Evolutionary conservation across 2,329 filamentous ascomycete species (phyloP), one percentile per base, ranked within the genome.

Genomic region (Chaetomium olivaceum): DNA sequence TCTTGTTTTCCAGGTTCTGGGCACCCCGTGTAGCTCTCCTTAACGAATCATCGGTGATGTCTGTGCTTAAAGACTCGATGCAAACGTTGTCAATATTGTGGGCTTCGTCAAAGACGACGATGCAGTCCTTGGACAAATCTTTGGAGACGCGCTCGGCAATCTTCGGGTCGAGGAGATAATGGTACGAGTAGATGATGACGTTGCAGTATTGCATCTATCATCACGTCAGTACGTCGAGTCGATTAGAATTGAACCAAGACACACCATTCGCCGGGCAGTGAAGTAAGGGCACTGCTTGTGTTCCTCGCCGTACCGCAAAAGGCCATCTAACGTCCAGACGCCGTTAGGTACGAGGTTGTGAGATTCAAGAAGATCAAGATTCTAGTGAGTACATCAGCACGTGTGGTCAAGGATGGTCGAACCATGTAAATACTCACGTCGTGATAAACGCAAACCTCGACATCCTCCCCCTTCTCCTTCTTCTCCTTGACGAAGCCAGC

Each of bases 61-160:
- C 95, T 51, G 97, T 98, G 74, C 95, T 99, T 14, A 98, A 81
- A 1, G 95, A 94, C 75, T 99, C 95, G 71, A 99, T 99, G 76
- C 96, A 99, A 66, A 99, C 95, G 75, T 99, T 99, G 83, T 99
- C 95, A 72, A 99, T 99, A 75, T 99, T 99, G 80, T 99, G 95
- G 16, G 95, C 95, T 78, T 99, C 95, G 74, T 99, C 95, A 70
- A 99, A 99, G 3, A 99, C 95, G 23, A 99, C 92, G 61, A 99
- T 99, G 76, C 93, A 97, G 77, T 99, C 96, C 73, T 97, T 97
- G 0, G 95, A 97, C 12, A 99, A 86, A 74, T 99, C 95, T 77
- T 91, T 93, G 0, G 95, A 98, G 1, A 98, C 93, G 65, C 94
- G 81, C 75, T 99, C 95, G 14, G 95, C 95, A 73, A 99, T 99